phyloP scores from a whole-genome alignment of 2,329 filamentous ascomycete genomes.

The Scytalidium sp. region DNA sequence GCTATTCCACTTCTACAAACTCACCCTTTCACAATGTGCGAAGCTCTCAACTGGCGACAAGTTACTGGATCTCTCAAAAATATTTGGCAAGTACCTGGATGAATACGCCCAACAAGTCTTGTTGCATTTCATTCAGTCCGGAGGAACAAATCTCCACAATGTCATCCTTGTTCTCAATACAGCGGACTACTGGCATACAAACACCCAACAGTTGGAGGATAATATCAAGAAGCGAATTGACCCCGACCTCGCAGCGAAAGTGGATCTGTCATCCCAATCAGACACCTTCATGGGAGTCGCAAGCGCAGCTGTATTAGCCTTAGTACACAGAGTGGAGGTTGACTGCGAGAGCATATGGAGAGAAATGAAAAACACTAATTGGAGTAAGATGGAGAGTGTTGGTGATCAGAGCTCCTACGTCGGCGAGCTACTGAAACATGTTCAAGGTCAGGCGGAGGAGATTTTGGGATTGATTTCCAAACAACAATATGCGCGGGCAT shows the following conservation, averaged over 20 bases:
- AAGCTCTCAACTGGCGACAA: constrained; percentile 91
- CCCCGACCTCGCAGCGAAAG: constrained; percentile 66
- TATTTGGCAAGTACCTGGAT: constrained; percentile 89
- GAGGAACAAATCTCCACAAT: constrained; percentile 64
- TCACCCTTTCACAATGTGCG: constrained; percentile 89
- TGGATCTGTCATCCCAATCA: constrained; percentile 89
- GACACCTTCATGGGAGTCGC: constrained; percentile 96
- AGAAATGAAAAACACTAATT: constrained; percentile 95
- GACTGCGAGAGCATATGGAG: constrained; percentile 86
- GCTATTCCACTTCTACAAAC: constrained; percentile 94
- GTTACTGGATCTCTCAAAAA: constrained; percentile 78
- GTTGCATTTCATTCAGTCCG: constrained; percentile 60
- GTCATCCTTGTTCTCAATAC: constrained; percentile 89
- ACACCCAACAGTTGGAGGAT: constrained; percentile 89
- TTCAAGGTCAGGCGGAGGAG: constrained; percentile 70
- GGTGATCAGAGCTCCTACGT: constrained; percentile 94
- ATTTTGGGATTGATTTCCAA: constrained; percentile 79
- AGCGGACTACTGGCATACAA: constrained; percentile 94
- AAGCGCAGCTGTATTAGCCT: constrained; percentile 76
- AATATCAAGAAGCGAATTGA: constrained; percentile 92
- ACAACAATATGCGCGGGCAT: constrained; percentile 89
- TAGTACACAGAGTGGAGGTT: constrained; percentile 80
- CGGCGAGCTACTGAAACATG: constrained; percentile 69
- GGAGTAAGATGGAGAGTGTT: constrained; percentile 90
- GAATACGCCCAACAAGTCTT: constrained; percentile 94